Base-by-base conservation (phyloP, 495 filamentous ascomycete species). In the Niebla homalea region DNA sequence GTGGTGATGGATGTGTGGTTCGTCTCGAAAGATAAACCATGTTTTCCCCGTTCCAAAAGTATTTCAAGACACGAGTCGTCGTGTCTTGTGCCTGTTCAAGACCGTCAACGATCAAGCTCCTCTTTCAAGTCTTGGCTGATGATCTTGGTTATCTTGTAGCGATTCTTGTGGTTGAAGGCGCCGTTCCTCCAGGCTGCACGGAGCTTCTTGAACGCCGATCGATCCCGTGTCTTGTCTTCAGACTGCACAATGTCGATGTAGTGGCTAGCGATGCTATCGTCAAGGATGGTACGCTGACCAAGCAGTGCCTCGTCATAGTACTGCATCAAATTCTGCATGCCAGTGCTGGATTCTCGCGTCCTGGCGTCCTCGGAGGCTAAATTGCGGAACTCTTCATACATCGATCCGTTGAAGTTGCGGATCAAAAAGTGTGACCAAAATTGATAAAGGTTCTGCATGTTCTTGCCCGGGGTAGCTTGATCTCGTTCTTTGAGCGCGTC, bases 401-500 rank as follows among this genome's bases (percentile, higher is more conserved):
- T 83, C 52, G 69, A 71, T 48, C 69, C 66, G 63, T 92, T 84
- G 75, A 92, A 92, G 61, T 82, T 80, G 54, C 75, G 70, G 50
- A 79, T 70, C 37, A 92, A 74, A 61, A 84, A 84, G 59, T 82
- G 75, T n/a, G 80, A 80, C 85, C 85, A 89, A 67, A 84, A 85
- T 49, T 80, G 70, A 64, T 87, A 89, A 14, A 87, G 73, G 49
- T 78, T 71, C 50, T 76, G 72, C 71, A 85, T 83, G 60, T 84
- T 71, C 47, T 71, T 72, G 40, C 70, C 74, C 18, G 62, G 49
- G 19, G 68, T 51, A 19, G 72, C 69, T 40, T 59, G 63, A 52
- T 71, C 61, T 41, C 82, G 77, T 60, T 83, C 67, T 32, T 70
- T 67, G 25, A 85, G 67, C 7, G 77, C 78, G 52, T 75, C 72